Evolutionary conservation across 768 basidiomycete species (phyloP).

Genomic region (Suillus weaverae): DNA sequence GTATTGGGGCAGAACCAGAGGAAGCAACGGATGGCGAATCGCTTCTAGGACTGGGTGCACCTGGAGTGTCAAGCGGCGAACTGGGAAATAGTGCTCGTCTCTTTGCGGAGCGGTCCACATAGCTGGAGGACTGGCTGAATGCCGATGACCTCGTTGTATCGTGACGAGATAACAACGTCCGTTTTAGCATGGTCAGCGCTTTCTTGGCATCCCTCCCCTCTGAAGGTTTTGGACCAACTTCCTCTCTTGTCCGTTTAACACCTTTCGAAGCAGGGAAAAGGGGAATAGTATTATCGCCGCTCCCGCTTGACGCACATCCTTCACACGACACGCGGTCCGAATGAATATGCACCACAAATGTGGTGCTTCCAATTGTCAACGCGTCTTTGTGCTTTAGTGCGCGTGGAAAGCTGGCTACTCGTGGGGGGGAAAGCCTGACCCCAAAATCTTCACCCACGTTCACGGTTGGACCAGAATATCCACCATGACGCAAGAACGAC

Average conservation of each 20-base stretch:
- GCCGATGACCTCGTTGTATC: slow-evolving; percentile 15
- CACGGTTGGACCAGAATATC: slow-evolving; percentile 21
- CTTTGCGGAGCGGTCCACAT: slow-evolving; percentile 71
- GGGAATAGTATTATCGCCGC: slow-evolving; percentile 51
- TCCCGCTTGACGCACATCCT: slow-evolving; percentile 52
- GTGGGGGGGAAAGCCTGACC: slow-evolving; percentile 59
- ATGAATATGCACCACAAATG: slow-evolving; percentile 72
- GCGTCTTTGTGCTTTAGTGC: slow-evolving; percentile 62
- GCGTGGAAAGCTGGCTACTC: slow-evolving; percentile 68
- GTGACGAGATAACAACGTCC: slow-evolving; percentile 58
- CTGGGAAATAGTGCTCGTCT: slow-evolving; percentile 59
- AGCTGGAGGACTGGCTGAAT: slow-evolving; percentile 29
- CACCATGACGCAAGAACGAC: slow-evolving; percentile 53
- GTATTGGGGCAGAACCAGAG: slow-evolving; percentile 12
- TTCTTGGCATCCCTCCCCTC: slow-evolving; percentile 55
- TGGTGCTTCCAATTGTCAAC: slow-evolving; percentile 68
- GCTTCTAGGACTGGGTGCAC: slow-evolving; percentile 34
- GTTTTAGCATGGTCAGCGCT: slow-evolving; percentile 65
- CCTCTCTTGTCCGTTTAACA: slow-evolving; percentile 24
- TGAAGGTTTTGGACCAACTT: slow-evolving; percentile 10
- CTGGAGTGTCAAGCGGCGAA: slow-evolving; percentile 54
- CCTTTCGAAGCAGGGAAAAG: slow-evolving; percentile 38
- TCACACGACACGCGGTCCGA: slow-evolving; percentile 57
- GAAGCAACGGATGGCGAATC: slow-evolving; percentile 19
- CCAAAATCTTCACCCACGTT: slow-evolving; percentile 29